phyloP scores from a whole-genome alignment of 306 rosid genomes.

The Herpetospermum pedunculosum region DNA sequence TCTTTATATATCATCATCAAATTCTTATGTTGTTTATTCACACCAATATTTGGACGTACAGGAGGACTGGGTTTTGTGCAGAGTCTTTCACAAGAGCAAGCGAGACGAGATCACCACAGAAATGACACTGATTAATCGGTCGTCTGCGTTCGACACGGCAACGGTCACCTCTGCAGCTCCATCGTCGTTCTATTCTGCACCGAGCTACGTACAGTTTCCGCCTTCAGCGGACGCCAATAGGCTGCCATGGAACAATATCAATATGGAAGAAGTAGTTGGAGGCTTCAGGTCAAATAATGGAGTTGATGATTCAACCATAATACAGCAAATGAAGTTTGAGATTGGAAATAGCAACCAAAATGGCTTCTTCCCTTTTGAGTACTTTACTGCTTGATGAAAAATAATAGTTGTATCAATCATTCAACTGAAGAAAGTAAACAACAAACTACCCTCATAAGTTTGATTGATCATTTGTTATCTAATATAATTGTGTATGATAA shows the following conservation, averaged over 20 bases:
- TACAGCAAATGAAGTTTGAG: not conserved
- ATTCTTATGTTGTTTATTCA: not conserved
- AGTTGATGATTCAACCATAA: not conserved
- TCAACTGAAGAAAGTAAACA: not conserved
- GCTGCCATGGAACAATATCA: not conserved
- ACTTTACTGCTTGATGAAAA: not conserved
- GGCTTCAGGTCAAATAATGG: not conserved
- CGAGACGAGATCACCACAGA: conserved; percentile 13
- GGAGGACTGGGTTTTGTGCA: conserved; percentile 66
- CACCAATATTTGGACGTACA: conserved; percentile 4
- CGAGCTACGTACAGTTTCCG: not conserved
- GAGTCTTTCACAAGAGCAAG: conserved; percentile 46
- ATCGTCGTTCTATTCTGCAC: not conserved
- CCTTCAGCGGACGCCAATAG: not conserved
- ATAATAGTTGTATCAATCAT: not conserved
- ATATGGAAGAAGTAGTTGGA: not conserved
- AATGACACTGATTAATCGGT: conserved; percentile 15
- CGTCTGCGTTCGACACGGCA: conserved; percentile 12
- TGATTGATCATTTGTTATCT: not conserved
- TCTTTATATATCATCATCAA: not conserved
- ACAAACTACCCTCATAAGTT: not conserved
- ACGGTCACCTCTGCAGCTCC: not conserved
- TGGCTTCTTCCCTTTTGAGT: not conserved
- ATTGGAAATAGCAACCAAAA: not conserved
- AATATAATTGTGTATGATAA: not conserved